phyloP scores from a whole-genome alignment of 257 asterid species.

The Solanum okadae region DNA sequence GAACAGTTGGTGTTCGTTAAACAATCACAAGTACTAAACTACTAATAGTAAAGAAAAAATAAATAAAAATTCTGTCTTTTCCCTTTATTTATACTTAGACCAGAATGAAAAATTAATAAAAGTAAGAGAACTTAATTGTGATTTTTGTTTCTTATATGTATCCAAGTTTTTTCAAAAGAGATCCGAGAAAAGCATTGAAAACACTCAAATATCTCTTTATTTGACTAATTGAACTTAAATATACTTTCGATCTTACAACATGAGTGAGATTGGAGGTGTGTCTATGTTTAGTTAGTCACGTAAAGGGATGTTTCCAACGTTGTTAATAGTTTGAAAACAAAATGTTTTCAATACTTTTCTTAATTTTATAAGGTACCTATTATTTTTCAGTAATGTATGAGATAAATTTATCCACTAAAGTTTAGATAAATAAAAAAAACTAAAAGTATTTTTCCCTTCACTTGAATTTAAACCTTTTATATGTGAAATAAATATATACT shows the following conservation, averaged over 20 bases:
- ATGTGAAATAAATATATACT: too few relatives aligned
- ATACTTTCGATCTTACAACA: accelerated
- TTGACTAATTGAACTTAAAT: too few relatives aligned
- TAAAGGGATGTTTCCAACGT: accelerated
- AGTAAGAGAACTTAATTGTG: background rate
- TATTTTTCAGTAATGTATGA: background rate
- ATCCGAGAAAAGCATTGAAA: too few relatives aligned
- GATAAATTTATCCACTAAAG: background rate
- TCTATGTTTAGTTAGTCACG: background rate
- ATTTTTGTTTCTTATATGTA: background rate
- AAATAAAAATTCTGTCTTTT: too few relatives aligned
- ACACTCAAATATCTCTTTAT: accelerated
- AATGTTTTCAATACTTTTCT: too few relatives aligned
- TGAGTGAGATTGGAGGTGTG: accelerated
- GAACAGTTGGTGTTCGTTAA: background rate
- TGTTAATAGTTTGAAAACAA: too few relatives aligned
- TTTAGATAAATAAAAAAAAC: too few relatives aligned
- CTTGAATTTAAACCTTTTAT: background rate
- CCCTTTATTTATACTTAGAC: background rate
- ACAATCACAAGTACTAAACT: background rate
- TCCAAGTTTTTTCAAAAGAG: background rate
- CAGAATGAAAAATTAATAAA: background rate
- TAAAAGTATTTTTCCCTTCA: background rate
- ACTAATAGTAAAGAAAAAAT: too few relatives aligned
- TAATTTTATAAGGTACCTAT: background rate